Conservation (phyloP, 2,329 filamentous ascomycete species). For the Aspergillus carbonarius region DNA sequence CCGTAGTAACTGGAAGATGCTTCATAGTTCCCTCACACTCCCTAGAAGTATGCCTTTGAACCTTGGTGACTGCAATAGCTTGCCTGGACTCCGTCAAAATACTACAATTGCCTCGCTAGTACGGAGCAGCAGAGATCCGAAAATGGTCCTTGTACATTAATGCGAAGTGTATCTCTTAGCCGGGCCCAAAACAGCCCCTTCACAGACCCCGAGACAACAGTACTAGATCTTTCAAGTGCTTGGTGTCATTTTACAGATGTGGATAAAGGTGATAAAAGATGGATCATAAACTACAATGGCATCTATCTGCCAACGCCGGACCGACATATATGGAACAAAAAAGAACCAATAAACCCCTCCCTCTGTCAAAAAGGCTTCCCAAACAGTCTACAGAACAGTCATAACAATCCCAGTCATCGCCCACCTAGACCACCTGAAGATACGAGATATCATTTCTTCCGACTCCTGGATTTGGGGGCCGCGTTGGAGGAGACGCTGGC, state of each 20-base stretch:
- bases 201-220: not conserved
- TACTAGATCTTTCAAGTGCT: not conserved
- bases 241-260: constrained; percentile 6
- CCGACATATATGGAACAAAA: constrained; percentile 17
- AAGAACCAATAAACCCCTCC: constrained; percentile 12
- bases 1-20: too few species aligned
- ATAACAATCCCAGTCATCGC: constrained; percentile 8
- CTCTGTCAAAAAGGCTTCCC: constrained; percentile 12
- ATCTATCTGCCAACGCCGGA: constrained; percentile 25
- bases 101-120: too few species aligned
- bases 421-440: not conserved
- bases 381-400: constrained; percentile 15
- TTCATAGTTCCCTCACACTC: too few species aligned
- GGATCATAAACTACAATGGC: constrained; percentile 11
- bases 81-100: too few species aligned
- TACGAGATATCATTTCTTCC: constrained; percentile 46
- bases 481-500: constrained; percentile 80
- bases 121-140: too few species aligned
- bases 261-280: constrained; percentile 4
- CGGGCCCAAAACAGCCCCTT: too few species aligned
- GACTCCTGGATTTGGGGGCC: constrained; percentile 50
- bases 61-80: too few species aligned
- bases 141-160: too few species aligned
- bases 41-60: too few species aligned
- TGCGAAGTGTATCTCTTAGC: too few species aligned